These are phyloP conservation scores for Leavenworthia alabamica DNA, from an alignment of 345 rosid species.

Conservation along the genomic window DNA sequence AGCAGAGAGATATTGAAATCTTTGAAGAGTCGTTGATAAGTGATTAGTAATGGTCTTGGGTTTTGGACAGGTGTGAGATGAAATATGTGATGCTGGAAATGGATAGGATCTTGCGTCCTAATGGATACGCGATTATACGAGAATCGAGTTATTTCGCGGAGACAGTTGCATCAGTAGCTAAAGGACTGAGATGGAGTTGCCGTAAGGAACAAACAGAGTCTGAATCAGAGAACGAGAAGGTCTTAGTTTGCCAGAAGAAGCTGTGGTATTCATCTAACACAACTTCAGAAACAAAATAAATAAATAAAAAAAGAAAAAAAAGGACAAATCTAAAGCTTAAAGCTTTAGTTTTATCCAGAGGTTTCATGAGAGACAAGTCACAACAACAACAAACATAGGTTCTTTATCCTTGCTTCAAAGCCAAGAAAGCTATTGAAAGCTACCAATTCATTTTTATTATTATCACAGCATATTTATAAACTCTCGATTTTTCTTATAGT, in stretches of 20 bases:
- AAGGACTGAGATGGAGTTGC: conserved; percentile 86
- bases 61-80: conserved; percentile 67
- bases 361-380: conserved; percentile 14
- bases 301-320: background rate
- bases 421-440: conserved; percentile 21
- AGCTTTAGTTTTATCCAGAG: conserved; percentile 14
- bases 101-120: conserved; percentile 84
- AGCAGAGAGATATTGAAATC: conserved; percentile 4
- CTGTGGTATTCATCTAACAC: conserved; percentile 64
- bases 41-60: background rate
- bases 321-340: conserved; percentile 14
- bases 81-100: conserved; percentile 83
- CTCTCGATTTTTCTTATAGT: conserved; percentile 6
- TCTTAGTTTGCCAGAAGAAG: conserved; percentile 83
- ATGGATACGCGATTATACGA: conserved; percentile 60
- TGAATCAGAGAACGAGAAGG: conserved; percentile 58
- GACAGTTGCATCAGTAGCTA: conserved; percentile 53
- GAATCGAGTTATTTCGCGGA: conserved; percentile 76
- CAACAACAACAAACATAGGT: conserved; percentile 10
- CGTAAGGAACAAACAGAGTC: conserved; percentile 64
- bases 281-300: conserved; percentile 8
- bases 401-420: conserved; percentile 19
- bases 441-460: conserved; percentile 17
- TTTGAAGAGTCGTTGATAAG: background rate
- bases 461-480: conserved; percentile 27